Conservation (phyloP, 345 rosid genomes). For the Eucalyptus curtisii region DNA sequence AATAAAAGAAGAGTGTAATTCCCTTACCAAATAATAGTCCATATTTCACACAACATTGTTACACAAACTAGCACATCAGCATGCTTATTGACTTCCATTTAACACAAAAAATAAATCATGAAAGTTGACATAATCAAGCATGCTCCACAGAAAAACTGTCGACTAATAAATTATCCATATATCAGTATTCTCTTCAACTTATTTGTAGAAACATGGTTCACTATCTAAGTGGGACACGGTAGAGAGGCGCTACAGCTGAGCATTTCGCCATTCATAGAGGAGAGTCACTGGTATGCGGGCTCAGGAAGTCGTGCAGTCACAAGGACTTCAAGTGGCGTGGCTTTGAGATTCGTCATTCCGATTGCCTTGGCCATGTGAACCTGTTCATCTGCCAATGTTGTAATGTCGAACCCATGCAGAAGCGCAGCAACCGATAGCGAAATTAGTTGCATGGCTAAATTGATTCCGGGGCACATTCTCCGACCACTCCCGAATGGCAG, state of each 20-base stretch:
- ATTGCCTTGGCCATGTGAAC: slow-evolving; percentile 10
- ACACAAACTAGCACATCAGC: background rate
- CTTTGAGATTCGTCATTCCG: slow-evolving; percentile 12
- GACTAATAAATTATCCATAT: background rate
- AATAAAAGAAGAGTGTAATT: background rate
- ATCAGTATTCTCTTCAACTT: background rate
- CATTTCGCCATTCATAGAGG: background rate
- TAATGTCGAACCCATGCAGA: slow-evolving; percentile 19
- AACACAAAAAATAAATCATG: background rate
- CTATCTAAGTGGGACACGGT: background rate
- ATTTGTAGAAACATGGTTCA: background rate
- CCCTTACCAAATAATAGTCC: background rate
- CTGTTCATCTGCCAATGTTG: background rate
- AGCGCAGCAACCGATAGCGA: slow-evolving; percentile 11
- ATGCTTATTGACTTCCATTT: too few species aligned
- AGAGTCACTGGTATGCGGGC: background rate
- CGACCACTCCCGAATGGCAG: slow-evolving; percentile 27
- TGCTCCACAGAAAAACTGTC: background rate
- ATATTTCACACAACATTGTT: background rate
- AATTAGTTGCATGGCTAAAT: slow-evolving; percentile 15
- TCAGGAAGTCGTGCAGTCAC: slow-evolving; percentile 2
- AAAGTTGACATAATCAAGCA: background rate
- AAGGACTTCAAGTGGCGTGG: slow-evolving; percentile 9
- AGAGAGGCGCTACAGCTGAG: background rate
- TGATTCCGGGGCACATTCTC: slow-evolving; percentile 25